phyloP scores from a whole-genome alignment of 495 filamentous ascomycete species.

The Stereocaulon alpinum region DNA sequence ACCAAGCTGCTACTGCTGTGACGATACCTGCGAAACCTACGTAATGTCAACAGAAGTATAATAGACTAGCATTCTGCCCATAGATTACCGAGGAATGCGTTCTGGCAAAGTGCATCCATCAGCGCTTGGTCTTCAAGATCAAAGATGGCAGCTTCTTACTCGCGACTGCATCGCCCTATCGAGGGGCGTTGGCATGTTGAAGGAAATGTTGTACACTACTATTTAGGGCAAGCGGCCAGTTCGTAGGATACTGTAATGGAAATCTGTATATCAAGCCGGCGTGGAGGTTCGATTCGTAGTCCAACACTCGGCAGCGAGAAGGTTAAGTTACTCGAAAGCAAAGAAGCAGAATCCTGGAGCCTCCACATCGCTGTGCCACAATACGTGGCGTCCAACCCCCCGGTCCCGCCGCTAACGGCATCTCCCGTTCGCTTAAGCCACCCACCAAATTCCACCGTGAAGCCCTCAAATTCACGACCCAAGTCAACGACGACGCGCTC shows the following conservation, averaged over 20 bases:
- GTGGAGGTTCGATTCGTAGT: too few species aligned
- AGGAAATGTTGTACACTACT: too few species aligned
- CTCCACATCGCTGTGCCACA: slow-evolving; percentile 1
- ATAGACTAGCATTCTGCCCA: neutral
- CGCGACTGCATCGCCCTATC: slow-evolving; percentile 72
- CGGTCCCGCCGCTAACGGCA: neutral
- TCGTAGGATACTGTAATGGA: too few species aligned
- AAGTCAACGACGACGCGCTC: slow-evolving; percentile 12
- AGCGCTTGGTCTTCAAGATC: slow-evolving; percentile 1
- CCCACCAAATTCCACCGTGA: slow-evolving; percentile 8
- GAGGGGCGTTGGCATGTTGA: slow-evolving; percentile 59
- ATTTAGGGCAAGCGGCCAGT: too few species aligned
- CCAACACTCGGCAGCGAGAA: too few species aligned
- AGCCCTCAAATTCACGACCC: slow-evolving; percentile 1
- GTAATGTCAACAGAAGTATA: slow-evolving; percentile 14
- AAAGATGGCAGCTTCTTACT: slow-evolving; percentile 36
- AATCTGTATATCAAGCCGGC: neutral
- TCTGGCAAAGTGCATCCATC: slow-evolving; percentile 29
- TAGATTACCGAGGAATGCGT: slow-evolving; percentile 46
- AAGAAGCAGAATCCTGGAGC: neutral
- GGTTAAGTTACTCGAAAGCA: too few species aligned
- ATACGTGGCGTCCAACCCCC: slow-evolving; percentile 8
- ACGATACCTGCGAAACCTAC: slow-evolving; percentile 68
- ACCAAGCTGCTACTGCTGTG: slow-evolving; percentile 71
- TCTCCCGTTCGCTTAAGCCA: slow-evolving; percentile 17